Conservation (phyloP, 2,329 filamentous ascomycete genomes). For the Zelopaecilomyces penicillatus region DNA sequence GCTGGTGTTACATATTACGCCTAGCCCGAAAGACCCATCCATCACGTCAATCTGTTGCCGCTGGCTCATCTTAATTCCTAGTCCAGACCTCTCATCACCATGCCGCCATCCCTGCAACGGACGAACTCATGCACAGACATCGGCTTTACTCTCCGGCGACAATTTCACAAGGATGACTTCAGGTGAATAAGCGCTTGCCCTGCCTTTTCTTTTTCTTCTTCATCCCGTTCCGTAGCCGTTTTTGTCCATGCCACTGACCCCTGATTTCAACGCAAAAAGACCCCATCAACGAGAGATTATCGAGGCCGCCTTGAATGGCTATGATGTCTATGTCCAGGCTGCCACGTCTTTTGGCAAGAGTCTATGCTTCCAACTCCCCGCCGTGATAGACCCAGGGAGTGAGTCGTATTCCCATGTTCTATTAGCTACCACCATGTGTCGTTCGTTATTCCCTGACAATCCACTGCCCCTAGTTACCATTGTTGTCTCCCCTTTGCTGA, state of each 20-base stretch:
- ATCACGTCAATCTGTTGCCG: too few species aligned
- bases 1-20: too few species aligned
- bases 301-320: slow-evolving; percentile 64
- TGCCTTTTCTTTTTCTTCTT: slow-evolving; percentile 3
- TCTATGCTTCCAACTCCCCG: slow-evolving; percentile 85
- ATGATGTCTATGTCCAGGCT: slow-evolving; percentile 91
- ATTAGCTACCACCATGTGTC: slow-evolving; percentile 1
- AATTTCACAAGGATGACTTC: slow-evolving; percentile 68
- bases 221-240: background rate
- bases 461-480: slow-evolving; percentile 58
- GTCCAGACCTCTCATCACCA: slow-evolving; percentile 13
- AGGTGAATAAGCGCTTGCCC: slow-evolving; percentile 37
- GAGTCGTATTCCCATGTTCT: slow-evolving; percentile 27
- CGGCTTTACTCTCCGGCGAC: slow-evolving; percentile 63
- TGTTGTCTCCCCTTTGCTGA: slow-evolving; percentile 80
- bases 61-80: too few species aligned
- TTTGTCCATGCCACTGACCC: background rate
- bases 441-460: too few species aligned
- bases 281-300: slow-evolving; percentile 86
- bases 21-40: too few species aligned
- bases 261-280: slow-evolving; percentile 31
- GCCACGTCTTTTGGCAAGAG: slow-evolving; percentile 89
- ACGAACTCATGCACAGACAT: slow-evolving; percentile 52
- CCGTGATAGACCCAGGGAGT: slow-evolving; percentile 81
- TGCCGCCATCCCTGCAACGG: slow-evolving; percentile 33